Conservation (phyloP, 2,329 filamentous ascomycete genomes). For the Ceratocystis cubensis region DNA sequence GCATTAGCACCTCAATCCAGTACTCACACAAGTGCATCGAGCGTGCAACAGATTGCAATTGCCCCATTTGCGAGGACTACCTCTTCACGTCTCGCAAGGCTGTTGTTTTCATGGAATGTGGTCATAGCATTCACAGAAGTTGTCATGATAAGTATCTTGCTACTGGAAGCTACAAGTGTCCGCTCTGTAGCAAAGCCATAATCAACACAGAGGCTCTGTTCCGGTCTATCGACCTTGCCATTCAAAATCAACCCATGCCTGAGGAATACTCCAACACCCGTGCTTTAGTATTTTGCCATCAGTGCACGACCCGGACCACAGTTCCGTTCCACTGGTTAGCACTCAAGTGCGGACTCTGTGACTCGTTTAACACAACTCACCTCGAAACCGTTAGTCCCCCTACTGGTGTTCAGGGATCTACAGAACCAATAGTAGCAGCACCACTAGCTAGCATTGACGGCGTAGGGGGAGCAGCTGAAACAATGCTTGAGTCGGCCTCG, state of each 20-base stretch:
- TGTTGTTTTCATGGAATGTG: constrained; percentile 89
- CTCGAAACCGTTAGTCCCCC: constrained; percentile 18
- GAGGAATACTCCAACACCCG: constrained; percentile 64
- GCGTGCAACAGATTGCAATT: constrained; percentile 85
- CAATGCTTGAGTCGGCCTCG: neutral
- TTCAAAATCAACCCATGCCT: constrained; percentile 86
- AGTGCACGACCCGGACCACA: constrained; percentile 78
- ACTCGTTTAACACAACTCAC: constrained; percentile 53
- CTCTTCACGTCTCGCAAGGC: constrained; percentile 83
- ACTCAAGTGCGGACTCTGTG: constrained; percentile 67
- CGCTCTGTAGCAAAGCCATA: constrained; percentile 92
- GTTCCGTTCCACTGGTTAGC: constrained; percentile 92
- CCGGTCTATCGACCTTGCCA: constrained; percentile 76
- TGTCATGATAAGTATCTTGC: constrained; percentile 76
- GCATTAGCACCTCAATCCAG: constrained; percentile 78
- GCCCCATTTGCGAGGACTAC: constrained; percentile 92
- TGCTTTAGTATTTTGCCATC: constrained; percentile 83
- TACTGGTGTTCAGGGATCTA: neutral
- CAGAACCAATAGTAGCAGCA: constrained; percentile 1
- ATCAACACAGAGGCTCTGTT: constrained; percentile 96
- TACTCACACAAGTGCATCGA: constrained; percentile 88
- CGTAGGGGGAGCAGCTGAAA: neutral
- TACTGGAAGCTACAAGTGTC: constrained; percentile 84
- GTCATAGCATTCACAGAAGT: constrained; percentile 84
- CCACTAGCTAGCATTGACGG: neutral